Percentiles rank a stretch among this genome's conserved stretches.
phyloP scores from a whole-genome alignment of 169 alveolate species.

The Ichthyophthirius multifiliis region DNA sequence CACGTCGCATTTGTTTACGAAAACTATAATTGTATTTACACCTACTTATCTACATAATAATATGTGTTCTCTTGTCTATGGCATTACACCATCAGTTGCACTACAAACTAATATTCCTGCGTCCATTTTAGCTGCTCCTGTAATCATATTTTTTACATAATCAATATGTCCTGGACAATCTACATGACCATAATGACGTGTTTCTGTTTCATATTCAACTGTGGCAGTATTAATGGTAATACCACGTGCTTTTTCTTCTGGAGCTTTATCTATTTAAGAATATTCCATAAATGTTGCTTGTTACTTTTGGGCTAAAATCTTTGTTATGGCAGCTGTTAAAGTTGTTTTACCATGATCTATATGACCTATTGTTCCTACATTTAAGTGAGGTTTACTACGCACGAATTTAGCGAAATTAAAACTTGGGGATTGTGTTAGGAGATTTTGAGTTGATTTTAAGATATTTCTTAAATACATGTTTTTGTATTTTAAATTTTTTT shows the following conservation, averaged over 20 bases:
- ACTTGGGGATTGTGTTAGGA: no score
- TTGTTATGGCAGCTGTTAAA: conserved; percentile 94
- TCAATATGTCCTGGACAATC: conserved; percentile 99
- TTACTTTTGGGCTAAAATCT: conserved; percentile 63
- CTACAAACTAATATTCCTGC: conserved; percentile 95
- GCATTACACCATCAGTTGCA: conserved; percentile 97
- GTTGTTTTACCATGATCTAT: conserved; percentile 97
- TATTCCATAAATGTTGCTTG: conserved; percentile 53
- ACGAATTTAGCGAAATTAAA: conserved; percentile 61
- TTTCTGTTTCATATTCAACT: conserved; percentile 73
- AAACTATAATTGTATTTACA: conserved; percentile 90
- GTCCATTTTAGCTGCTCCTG: conserved; percentile 96
- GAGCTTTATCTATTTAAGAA: conserved; percentile 83
- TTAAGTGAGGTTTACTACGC: conserved; percentile 92
- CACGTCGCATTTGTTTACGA: conserved; percentile 91
- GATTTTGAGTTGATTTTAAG: no score
- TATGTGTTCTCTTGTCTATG: conserved; percentile 90
- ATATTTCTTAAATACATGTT: no score
- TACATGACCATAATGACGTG: conserved; percentile 94
- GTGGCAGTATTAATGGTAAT: conserved; percentile 93
- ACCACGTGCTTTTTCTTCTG: conserved; percentile 95
- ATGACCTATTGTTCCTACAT: conserved; percentile 97
- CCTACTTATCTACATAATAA: conserved; percentile 91
- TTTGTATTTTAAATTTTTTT: no score
- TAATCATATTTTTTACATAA: conserved; percentile 96